These are phyloP conservation scores for Kickxella alabastrina DNA, from an alignment of 192 early-diverging fungal genomes.

Conservation along the genomic window DNA sequence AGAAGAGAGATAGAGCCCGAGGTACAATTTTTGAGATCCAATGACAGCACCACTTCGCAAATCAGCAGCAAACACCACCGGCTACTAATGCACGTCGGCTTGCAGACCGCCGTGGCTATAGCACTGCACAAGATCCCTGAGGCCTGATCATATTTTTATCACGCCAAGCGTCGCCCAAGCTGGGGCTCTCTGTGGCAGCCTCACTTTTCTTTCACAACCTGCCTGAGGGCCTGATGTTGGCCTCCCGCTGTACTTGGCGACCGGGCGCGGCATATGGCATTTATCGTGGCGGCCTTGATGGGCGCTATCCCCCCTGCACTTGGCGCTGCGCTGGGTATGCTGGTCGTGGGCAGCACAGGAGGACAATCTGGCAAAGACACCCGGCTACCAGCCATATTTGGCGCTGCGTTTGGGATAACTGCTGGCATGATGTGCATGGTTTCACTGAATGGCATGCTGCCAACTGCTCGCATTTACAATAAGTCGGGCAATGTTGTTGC, in stretches of 20 bases:
- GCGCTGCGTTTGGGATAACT: constrained; percentile 29
- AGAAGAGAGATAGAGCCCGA: background rate
- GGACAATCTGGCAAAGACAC: background rate
- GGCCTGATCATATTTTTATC: constrained; percentile 44
- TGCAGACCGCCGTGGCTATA: constrained; percentile 49
- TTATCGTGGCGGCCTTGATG: constrained; percentile 27
- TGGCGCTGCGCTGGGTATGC: constrained; percentile 33
- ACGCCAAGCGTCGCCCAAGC: constrained; percentile 31
- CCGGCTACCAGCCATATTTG: constrained; percentile 19
- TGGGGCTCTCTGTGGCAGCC: constrained; percentile 35
- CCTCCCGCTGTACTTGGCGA: constrained; percentile 45
- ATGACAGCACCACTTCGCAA: constrained; percentile 18
- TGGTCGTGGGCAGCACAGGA: constrained; percentile 12
- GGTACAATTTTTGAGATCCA: constrained; percentile 9
- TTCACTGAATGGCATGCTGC: constrained; percentile 37
- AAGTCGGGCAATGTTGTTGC: constrained; percentile 37
- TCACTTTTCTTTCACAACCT: constrained; percentile 51
- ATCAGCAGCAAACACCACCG: constrained; percentile 31
- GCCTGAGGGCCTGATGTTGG: constrained; percentile 51
- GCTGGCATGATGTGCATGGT: constrained; percentile 48
- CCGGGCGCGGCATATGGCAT: constrained; percentile 28
- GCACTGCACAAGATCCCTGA: constrained; percentile 52
- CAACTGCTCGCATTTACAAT: constrained; percentile 40
- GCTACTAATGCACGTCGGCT: constrained; percentile 31
- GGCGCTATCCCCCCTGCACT: constrained; percentile 34